phyloP scores from a whole-genome alignment of 805 yeast genomes.

The Cyberlindnera maritima region DNA sequence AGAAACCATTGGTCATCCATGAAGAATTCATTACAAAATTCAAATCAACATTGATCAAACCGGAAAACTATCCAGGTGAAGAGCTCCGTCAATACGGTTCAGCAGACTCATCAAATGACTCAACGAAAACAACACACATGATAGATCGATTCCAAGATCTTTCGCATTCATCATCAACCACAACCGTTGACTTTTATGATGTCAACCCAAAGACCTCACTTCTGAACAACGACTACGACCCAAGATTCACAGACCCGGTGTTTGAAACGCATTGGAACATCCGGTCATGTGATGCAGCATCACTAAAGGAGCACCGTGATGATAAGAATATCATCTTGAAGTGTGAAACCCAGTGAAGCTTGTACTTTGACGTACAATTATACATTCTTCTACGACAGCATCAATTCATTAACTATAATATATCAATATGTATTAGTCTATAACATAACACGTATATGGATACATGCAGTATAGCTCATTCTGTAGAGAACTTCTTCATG shows the following conservation, averaged over 20 bases:
- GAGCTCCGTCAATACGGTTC: no score
- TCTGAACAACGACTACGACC: constrained; percentile 24
- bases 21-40: constrained; percentile 21
- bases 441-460: no score
- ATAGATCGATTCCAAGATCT: background rate
- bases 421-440: no score
- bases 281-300: constrained; percentile 15
- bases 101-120: background rate
- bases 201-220: constrained; percentile 13
- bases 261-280: constrained; percentile 14
- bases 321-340: constrained; percentile 23
- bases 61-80: constrained; percentile 19
- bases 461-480: no score
- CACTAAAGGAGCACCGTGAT: constrained; percentile 19
- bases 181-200: constrained; percentile 11
- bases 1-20: constrained; percentile 21
- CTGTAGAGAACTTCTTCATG: background rate
- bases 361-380: no score
- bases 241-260: constrained; percentile 24
- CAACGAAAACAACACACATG: constrained; percentile 2
- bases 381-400: background rate
- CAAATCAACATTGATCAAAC: constrained; percentile 14
- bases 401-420: no score
- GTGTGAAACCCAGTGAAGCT: background rate
- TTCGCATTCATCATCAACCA: background rate